Evolutionary conservation across 495 filamentous ascomycete genomes (phyloP), one percentile per base, ranked within the genome.

Genomic region (Choiromyces venosus): DNA sequence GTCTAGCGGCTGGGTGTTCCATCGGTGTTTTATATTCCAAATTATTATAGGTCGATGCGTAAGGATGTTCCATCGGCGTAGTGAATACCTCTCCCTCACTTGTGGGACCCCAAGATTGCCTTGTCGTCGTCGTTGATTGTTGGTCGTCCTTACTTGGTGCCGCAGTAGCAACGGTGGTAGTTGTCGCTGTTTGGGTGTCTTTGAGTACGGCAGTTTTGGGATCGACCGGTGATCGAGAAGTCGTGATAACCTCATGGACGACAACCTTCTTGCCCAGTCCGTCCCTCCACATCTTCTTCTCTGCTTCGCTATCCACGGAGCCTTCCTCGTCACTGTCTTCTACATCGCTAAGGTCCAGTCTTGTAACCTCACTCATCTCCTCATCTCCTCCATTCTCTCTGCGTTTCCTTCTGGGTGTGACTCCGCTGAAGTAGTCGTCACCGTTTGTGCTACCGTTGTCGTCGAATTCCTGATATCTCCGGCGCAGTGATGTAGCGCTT

Each of bases 361-460:
- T 68, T 44, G 42, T 72, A 21, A 70, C 71, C 5, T 69, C 73
- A 40, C 65, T 66, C 37, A 67, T 69, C 66, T 80, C 79, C 56
- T 76, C 70, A 37, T 71, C 74, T 35, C 42, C 79, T 6, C 71
- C 72, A 5, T 65, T 56, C 21, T 71, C 72, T 65, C 65, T 78
- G 36, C 46, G 65, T 19, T 36, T 37, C 16, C 71, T 67, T 25
- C 72, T 69, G 33, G 67, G 74, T 75, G 75, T 79, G 29, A 81
- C 75, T 36, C 79, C 75, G 29, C 79, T 78, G 46, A 81, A 81
- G 73, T 81, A 81, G 18, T 81, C 79, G 37, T 81, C 79, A 35
- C 76, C 79, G 21, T 78, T 73, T 29, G 65, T 72, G 25, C 71
- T 77, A 38, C 65, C 78, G n/a, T 76, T 74, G 64, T 81, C 79